Evolutionary conservation across 345 rosid genomes (phyloP), one percentile per base, ranked within the genome.

Genomic region (Turritis glabra): DNA sequence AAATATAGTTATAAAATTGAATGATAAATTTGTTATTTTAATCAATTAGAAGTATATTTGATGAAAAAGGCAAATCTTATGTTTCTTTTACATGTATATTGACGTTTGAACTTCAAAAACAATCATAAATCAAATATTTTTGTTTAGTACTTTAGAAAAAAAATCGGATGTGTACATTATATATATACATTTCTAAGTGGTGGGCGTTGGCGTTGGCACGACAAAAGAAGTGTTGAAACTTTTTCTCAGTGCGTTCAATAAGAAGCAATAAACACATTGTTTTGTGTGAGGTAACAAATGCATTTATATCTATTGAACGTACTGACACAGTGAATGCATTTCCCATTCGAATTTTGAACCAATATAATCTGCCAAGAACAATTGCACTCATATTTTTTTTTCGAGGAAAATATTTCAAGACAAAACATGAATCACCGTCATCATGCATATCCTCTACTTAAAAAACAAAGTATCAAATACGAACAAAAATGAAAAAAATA

Each of bases 181-280:
- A 52, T 30, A 51, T 51, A 2, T 7, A 26, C 10, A 30, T 0
- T 55, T 56, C 15, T 30, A 30, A 29, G 55, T 30, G 46, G 30
- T 37, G 65, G 46, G 8, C 37, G 40, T 19, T 38, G 22, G 41
- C 40, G 18, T 14, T 71, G 29, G 68, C 60, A 71, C 38, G 52
- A 60, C 60, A 5, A 37, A 37, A 23, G 14, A 38, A 23, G 8
- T n/a, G 66, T 56, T 64, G 1, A 43, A 33, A 65, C 40, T 33
- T 41, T 33, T 18, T 19, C 18, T 32, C 35, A 40, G 51, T 74
- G 77, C 65, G 59, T 46, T 46, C 77, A 72, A 23, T 9, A 22
- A 48, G 43, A 22, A 48, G 43, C 61, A 52, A 72, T 72, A 62
- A 51, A 51, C 53, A 11, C 76, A 63, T 52, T 52, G 69, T 62